Base-by-base conservation (phyloP, 371 early-diverging fungal species). In the Dinochytrium kinnereticum region DNA sequence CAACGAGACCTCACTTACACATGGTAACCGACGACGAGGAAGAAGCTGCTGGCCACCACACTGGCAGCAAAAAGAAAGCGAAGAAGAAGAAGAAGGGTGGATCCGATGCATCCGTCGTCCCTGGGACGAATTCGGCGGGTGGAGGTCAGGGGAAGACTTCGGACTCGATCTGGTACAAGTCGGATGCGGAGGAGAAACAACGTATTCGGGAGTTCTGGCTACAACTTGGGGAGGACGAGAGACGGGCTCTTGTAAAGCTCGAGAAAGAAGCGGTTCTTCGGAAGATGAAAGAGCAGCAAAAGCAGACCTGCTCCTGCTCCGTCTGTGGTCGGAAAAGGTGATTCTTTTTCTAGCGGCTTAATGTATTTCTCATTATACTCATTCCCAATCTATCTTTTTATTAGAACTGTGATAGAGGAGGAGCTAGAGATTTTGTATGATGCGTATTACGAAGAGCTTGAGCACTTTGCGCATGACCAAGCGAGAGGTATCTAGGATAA, bases 231-330 rank as follows among this genome's bases (percentile, higher is more conserved):
- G 95, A 95, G 76, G 90, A 91, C 26, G 95, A 96, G 76, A 88
- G 95, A 34, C 85, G 93, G 50, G 88, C 90, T 2, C 83, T 96
- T 31, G 93, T 95, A 17, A 90, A 93, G 73, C 89, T 94, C 21
- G 97, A 96, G 78, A 95, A 95, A 80, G 95, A 95, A 71, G 92
- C 95, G 21, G 96, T 96, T 0, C 81, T 95, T 69, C 90, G 91
- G 75, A 95, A 94, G 81, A 94, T 96, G 89, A 93, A 93, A 80
- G 95, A 96, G 78, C 95, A 96, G 79, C 95, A 95, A 82, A 91
- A 92, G 74, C 93, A 94, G 79, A 91, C 91, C 5, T 96, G 97
- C 75, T 90, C 89, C 44, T 96, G 97, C 79, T 90, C 92, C 39
- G 91, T 93, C 5, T 96, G 97, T 78, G 93, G 95, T n/a, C 88